Base-by-base conservation (phyloP, 192 early-diverging fungal genomes). In the Linderina pennispora region DNA sequence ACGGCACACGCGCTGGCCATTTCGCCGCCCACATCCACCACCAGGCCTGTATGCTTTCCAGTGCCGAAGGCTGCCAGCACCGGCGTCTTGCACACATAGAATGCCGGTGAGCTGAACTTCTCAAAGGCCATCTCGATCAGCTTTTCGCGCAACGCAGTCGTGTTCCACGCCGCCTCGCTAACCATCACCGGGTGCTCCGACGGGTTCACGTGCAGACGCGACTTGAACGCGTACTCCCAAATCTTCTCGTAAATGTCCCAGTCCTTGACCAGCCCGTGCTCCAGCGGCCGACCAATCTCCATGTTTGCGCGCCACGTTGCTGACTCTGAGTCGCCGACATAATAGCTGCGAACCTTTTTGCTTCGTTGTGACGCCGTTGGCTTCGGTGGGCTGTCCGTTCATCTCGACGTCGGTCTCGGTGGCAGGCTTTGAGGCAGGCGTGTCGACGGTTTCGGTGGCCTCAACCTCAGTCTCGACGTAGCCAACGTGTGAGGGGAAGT, bases 111-210 rank as follows among this genome's bases (percentile, higher is more conserved):
- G 21, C 85, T 64, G 50, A 88, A 96, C 68, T 82, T 87, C 65
- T 99, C 97, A 77, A 99, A 99, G 0, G 92, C 92, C 42, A 98
- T 49, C 53, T 98, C 97, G 28, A 81, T 76, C 14, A 94, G 67
- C 59, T 90, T 94, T 43, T 92, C 88, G 18, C 97, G 81, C 40
- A 75, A 71, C 36, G 87, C 84, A 22, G 82, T 67, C 4, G 89
- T 81, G 56, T 87, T 91, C 94, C 92, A 99, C 35, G 91, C 86
- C 8, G 90, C 80, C 68, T 99, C 94, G 49, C 84, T 85, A 32
- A 92, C 80, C 45, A 99, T 72, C 36, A 98, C 56, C 5, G 97
- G 94, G 55, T 99, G 95, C 51, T 97, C 88, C 22, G 71, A 72
- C 16, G 93, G 77, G 34, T 87, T 68, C 17, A 85, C 77, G 15